A percentile compares a stretch with the other conserved stretches of the same genome.
Conservation (phyloP, 2,329 filamentous ascomycete genomes). For the Torrubiella hemipterigena region DNA sequence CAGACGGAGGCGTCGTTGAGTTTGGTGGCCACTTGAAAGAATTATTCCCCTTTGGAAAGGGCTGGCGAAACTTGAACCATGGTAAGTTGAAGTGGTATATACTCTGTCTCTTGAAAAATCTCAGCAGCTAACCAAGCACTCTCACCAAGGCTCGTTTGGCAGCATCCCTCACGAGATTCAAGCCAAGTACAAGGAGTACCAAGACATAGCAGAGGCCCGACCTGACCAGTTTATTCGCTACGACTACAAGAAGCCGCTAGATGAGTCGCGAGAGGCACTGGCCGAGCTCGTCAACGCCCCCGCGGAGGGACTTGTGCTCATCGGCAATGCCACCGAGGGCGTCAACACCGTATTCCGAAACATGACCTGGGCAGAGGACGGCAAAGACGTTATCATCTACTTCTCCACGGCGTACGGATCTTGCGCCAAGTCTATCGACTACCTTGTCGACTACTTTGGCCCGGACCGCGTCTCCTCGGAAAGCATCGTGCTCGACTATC, state of each 20-base stretch:
- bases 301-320: conserved; percentile 57
- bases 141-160: conserved; percentile 59
- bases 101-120: background rate
- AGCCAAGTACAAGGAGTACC: conserved; percentile 47
- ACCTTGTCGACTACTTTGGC: conserved; percentile 52
- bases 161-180: conserved; percentile 55
- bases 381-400: conserved; percentile 67
- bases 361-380: conserved; percentile 52
- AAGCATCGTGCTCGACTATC: conserved; percentile 53
- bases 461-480: conserved; percentile 26
- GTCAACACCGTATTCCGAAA: conserved; percentile 73
- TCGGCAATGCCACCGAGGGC: conserved; percentile 69
- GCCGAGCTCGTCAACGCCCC: conserved; percentile 56
- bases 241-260: conserved; percentile 48
- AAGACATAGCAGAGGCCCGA: conserved; percentile 51
- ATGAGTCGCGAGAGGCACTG: conserved; percentile 51
- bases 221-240: conserved; percentile 72
- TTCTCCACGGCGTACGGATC: conserved; percentile 71
- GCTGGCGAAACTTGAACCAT: conserved; percentile 5
- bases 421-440: conserved; percentile 63
- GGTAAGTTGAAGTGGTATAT: conserved; percentile 1
- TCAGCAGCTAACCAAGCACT: background rate
- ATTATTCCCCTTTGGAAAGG: conserved; percentile 1
- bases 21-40: conserved; percentile 5
- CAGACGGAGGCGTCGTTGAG: conserved; percentile 3